These are phyloP conservation scores for Daucus carota DNA, from an alignment of 129 eudicot genomes.

Conservation along the genomic window DNA sequence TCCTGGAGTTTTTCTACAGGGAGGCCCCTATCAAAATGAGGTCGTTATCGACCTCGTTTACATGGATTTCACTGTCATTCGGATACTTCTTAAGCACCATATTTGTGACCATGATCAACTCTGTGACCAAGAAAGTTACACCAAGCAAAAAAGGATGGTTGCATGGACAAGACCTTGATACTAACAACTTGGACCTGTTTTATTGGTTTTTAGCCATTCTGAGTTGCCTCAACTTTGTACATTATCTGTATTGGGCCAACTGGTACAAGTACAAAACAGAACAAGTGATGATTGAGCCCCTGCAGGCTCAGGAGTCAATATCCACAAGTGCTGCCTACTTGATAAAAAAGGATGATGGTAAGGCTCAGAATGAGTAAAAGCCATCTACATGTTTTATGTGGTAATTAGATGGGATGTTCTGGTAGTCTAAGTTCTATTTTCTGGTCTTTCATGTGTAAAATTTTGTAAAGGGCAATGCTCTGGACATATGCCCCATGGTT, in stretches of 20 bases:
- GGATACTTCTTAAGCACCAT: constrained; percentile 65
- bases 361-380: background rate
- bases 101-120: constrained; percentile 42
- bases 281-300: background rate
- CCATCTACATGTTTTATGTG: background rate
- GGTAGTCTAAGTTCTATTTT: background rate
- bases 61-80: constrained; percentile 55
- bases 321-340: background rate
- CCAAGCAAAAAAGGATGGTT: constrained; percentile 60
- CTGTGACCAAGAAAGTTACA: constrained; percentile 35
- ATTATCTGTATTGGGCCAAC: constrained; percentile 46
- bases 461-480: background rate
- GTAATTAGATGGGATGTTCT: background rate
- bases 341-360: background rate
- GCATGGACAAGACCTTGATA: constrained; percentile 40
- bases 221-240: constrained; percentile 42
- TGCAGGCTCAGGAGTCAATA: background rate
- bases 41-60: constrained; percentile 64
- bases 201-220: constrained; percentile 67
- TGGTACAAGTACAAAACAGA: constrained; percentile 55
- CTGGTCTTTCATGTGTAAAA: background rate
- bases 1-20: constrained; percentile 66
- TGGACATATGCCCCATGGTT: too few relatives aligned
- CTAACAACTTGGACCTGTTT: constrained; percentile 42
- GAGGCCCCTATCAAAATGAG: constrained; percentile 73